A percentile compares a stretch with the other conserved stretches of the same genome.
Evolutionary conservation across 202 grass and related monocot genomes (phyloP).

Genomic region (Eragrostis tef): DNA sequence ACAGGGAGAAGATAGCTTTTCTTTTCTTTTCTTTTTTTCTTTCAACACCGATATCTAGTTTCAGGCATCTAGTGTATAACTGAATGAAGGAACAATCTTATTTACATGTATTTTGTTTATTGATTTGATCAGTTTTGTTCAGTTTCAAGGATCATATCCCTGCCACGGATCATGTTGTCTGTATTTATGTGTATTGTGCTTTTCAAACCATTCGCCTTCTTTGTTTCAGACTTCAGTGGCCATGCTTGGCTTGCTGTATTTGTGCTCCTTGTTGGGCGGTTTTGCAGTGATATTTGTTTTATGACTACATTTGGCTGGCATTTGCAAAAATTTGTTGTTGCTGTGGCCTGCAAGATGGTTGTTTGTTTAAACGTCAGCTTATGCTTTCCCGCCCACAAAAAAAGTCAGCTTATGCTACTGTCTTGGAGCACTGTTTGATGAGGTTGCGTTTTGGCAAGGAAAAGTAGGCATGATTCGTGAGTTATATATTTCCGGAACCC

Average conservation of each 20-base stretch:
- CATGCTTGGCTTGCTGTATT: background rate
- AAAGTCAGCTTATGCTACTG: too few species aligned
- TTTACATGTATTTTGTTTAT: constrained; percentile 40
- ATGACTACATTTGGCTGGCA: background rate
- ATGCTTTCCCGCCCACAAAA: too few species aligned
- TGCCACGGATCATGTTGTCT: constrained; percentile 9
- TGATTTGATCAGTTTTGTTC: constrained; percentile 46
- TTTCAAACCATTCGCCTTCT: background rate
- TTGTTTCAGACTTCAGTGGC: constrained; percentile 1
- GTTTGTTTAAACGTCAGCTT: background rate
- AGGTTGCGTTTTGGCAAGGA: background rate
- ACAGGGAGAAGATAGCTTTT: background rate
- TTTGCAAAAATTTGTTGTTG: background rate
- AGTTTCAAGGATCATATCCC: background rate
- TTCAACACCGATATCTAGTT: constrained; percentile 33
- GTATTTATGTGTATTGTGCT: background rate
- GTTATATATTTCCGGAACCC: background rate
- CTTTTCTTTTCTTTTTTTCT: constrained; percentile 16
- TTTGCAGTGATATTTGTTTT: constrained; percentile 12
- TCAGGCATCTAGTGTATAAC: constrained; percentile 40
- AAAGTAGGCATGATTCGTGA: background rate
- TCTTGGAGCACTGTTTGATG: background rate
- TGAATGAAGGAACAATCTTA: constrained; percentile 22
- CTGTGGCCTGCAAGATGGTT: background rate
- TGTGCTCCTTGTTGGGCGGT: background rate